A percentile compares a stretch with the other conserved stretches of the same genome.
Conservation (phyloP, 2,329 filamentous ascomycete species). For the Venturiaceae sp. region DNA sequence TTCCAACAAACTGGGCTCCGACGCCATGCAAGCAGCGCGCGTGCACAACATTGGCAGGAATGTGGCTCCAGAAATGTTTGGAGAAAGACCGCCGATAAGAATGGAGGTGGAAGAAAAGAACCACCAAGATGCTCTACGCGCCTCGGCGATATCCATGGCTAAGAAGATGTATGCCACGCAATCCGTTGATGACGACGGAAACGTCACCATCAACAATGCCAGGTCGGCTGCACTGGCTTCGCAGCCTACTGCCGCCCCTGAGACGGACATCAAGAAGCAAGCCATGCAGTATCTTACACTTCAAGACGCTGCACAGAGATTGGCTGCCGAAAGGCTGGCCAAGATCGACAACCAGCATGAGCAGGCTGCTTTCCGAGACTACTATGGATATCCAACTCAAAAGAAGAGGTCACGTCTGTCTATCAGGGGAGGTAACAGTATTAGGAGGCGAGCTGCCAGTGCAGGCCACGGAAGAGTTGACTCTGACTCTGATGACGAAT, state of each 20-base stretch:
- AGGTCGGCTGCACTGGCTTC: slow-evolving; percentile 18
- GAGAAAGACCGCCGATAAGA: slow-evolving; percentile 61
- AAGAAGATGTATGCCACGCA: slow-evolving; percentile 72
- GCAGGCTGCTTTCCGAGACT: slow-evolving; percentile 57
- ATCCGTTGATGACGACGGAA: slow-evolving; percentile 47
- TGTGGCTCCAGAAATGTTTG: slow-evolving; percentile 67
- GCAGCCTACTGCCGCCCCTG: slow-evolving; percentile 20
- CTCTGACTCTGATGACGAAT: slow-evolving; percentile 46
- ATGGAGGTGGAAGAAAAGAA: slow-evolving; percentile 65
- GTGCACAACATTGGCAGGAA: slow-evolving; percentile 55
- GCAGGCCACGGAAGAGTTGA: slow-evolving; percentile 47
- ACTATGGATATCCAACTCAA: slow-evolving; percentile 57
- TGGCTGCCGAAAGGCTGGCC: slow-evolving; percentile 73
- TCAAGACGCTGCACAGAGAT: slow-evolving; percentile 78
- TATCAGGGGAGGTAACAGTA: slow-evolving; percentile 39
- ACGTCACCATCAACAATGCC: slow-evolving; percentile 25
- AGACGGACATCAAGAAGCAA: slow-evolving; percentile 41
- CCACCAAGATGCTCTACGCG: slow-evolving; percentile 62
- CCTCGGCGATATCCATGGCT: slow-evolving; percentile 83
- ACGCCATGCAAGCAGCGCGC: slow-evolving; percentile 50
- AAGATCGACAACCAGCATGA: slow-evolving; percentile 63
- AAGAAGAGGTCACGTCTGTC: slow-evolving; percentile 40
- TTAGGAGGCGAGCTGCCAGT: slow-evolving; percentile 48
- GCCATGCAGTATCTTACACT: slow-evolving; percentile 50
- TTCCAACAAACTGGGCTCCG: slow-evolving; percentile 30